These are phyloP conservation scores for Volutella citrinella DNA, from an alignment of 2,329 filamentous ascomycete genomes.

Conservation along the genomic window DNA sequence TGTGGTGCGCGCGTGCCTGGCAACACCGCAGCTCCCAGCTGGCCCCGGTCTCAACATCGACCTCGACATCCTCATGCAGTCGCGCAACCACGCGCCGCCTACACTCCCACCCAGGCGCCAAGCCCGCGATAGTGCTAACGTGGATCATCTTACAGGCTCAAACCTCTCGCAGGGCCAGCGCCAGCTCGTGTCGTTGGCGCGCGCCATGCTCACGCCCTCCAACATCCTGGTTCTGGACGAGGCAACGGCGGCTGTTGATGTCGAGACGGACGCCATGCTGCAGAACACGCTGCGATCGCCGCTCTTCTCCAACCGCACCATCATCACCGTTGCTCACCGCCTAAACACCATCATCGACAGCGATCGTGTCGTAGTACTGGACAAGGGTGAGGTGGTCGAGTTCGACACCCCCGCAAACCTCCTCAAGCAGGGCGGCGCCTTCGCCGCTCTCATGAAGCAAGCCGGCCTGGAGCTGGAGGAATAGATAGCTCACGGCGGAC, in stretches of 20 bases:
- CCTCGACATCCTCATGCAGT: too few relatives aligned
- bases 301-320: conserved; percentile 84
- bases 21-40: too few relatives aligned
- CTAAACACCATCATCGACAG: conserved; percentile 94
- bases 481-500: too few relatives aligned
- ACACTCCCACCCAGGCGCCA: too few relatives aligned
- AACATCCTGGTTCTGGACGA: conserved; percentile 98
- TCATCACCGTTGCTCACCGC: conserved; percentile 96
- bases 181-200: conserved; percentile 89
- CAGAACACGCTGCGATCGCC: conserved; percentile 62
- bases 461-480: conserved; percentile 69
- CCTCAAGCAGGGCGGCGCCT: conserved; percentile 71
- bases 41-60: too few relatives aligned
- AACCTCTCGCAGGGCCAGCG: conserved; percentile 95
- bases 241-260: conserved; percentile 76
- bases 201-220: conserved; percentile 89
- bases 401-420: conserved; percentile 84
- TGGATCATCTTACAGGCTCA: too few relatives aligned
- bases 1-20: too few relatives aligned
- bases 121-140: too few relatives aligned
- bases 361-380: conserved; percentile 90
- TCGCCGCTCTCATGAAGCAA: conserved; percentile 89
- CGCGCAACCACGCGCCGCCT: too few relatives aligned
- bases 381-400: conserved; percentile 85
- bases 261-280: conserved; percentile 66